Evolutionary conservation across 2,329 filamentous ascomycete species (phyloP).

Genomic region (Passalora sequoiae): DNA sequence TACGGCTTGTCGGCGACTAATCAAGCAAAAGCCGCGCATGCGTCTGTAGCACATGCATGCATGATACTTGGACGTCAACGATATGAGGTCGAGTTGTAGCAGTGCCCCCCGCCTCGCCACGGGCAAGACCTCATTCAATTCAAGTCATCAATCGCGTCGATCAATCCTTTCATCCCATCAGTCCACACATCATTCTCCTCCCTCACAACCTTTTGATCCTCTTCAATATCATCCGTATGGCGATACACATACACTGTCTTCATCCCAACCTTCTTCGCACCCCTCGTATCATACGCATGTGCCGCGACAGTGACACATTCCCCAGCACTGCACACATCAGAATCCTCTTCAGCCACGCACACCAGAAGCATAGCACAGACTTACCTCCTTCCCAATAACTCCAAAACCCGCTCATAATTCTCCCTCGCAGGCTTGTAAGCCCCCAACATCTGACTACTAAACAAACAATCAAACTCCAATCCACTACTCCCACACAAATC

Average conservation of each 20-base stretch:
- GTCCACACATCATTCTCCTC: slow-evolving; percentile 39
- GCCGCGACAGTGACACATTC: slow-evolving; percentile 51
- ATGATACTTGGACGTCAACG: no score
- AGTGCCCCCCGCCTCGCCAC: no score
- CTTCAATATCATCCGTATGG: slow-evolving; percentile 50
- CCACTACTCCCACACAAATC: slow-evolving; percentile 47
- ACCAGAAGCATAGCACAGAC: no score
- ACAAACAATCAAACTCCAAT: slow-evolving; percentile 45
- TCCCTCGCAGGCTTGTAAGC: slow-evolving; percentile 47
- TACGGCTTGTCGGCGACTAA: no score
- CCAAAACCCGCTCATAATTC: slow-evolving; percentile 44
- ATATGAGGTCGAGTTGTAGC: no score
- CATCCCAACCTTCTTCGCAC: slow-evolving; percentile 46
- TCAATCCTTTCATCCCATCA: slow-evolving; percentile 14
- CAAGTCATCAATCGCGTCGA: slow-evolving; percentile 3
- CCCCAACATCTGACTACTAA: slow-evolving; percentile 50
- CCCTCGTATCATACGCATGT: slow-evolving; percentile 51
- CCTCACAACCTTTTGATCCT: slow-evolving; percentile 38
- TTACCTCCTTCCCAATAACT: no score
- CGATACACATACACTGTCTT: slow-evolving; percentile 50
- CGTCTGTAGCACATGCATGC: no score
- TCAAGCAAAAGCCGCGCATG: no score
- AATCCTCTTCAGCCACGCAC: no score
- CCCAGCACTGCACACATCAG: slow-evolving; percentile 40
- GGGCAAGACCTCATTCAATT: no score